Base-by-base conservation (phyloP, 164 flowering plant species). In the Liquidambar formosana region DNA sequence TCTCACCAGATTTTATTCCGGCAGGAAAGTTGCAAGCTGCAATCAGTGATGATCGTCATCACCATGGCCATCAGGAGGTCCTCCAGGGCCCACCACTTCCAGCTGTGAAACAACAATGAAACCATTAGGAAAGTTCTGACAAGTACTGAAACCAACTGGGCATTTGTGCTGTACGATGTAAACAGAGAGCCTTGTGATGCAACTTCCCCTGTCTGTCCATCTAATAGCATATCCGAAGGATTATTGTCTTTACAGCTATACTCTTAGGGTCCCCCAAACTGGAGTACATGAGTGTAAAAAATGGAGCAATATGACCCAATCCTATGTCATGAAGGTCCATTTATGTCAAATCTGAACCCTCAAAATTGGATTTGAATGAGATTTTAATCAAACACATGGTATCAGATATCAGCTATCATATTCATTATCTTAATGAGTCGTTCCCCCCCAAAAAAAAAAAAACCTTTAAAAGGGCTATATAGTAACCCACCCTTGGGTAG, bases 1-100 rank as follows among this genome's bases (percentile, higher is more conserved):
- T 68, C 76, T 76, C 77, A 77, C 81, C 84, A 74, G 72, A 75
- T 33, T 59, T 80, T 80, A 79, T 79, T 81, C 80, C 53, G 54
- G 71, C 52, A 69, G 57, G 66, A 79, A 75, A 65, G 43, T 75
- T 49, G 70, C 69, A 71, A 75, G 44, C 66, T 25, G 68, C 44
- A 53, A 72, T 79, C 63, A 82, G 65, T 86, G 86, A 72, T 85
- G 75, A 46, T 73, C 74, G 14, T 74, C 73, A 54, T 84, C 84
- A 12, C 74, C 88, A 47, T 79, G 78, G 26, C 87, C 88, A 67
- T 84, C 84, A 3, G 92, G 93, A 63, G 86, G 80, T 71, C 93
- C 90, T n/a, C 88, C 96, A 15, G 88, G 89, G 70, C 92, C 92
- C 47, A 89, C 85, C 63, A 91, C 94, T 81, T 91, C 91, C 71